A percentile compares a stretch with the other conserved stretches of the same genome.
phyloP scores from a whole-genome alignment of 371 early-diverging fungal species.

The Mortierella sp. region DNA sequence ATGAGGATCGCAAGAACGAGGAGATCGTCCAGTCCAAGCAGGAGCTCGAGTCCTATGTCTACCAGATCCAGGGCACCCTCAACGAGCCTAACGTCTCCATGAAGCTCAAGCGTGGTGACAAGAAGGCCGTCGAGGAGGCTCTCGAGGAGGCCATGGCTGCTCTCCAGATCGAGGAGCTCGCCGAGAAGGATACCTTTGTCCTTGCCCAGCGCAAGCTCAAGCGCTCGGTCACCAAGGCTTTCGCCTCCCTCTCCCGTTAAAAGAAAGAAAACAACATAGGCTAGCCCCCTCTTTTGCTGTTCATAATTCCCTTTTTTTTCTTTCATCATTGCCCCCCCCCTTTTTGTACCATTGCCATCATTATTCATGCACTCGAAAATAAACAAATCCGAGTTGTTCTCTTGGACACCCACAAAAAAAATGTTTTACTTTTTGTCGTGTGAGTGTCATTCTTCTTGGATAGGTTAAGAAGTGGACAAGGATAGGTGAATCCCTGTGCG shows the following conservation, averaged over 20 bases:
- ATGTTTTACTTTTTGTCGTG: neutral
- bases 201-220: conserved; percentile 95
- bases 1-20: conserved; percentile 85
- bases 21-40: conserved; percentile 88
- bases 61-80: conserved; percentile 89
- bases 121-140: conserved; percentile 89
- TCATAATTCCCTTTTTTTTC: conserved; percentile 7
- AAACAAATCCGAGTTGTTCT: conserved; percentile 5
- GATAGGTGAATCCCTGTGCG: no score
- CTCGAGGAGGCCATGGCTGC: conserved; percentile 77
- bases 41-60: conserved; percentile 89
- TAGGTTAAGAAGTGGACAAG: no score
- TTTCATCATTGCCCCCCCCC: neutral
- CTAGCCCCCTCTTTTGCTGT: conserved; percentile 1
- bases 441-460: neutral
- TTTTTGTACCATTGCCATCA: conserved; percentile 7
- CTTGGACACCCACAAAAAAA: conserved; percentile 1
- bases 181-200: conserved; percentile 88
- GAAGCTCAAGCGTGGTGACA: conserved; percentile 85
- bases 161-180: conserved; percentile 79
- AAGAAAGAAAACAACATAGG: neutral
- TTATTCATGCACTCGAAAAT: conserved; percentile 9
- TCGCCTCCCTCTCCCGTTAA: conserved; percentile 69
- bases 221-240: conserved; percentile 84
- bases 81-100: conserved; percentile 86